Conservation (phyloP, 179 eudicot genomes). For the Silene noctiflora region DNA sequence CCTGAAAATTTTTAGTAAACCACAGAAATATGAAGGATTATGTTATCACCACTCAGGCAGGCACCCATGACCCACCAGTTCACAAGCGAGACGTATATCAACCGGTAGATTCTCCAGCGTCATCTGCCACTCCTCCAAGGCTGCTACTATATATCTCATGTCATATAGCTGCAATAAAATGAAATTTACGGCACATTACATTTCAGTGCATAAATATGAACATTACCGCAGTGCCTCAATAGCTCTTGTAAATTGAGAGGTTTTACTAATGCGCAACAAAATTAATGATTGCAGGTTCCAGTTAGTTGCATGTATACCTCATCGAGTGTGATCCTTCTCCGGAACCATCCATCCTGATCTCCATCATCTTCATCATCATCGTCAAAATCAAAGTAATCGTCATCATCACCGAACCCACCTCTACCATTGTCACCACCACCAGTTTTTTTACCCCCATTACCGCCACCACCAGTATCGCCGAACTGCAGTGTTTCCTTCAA, state of each 20-base stretch:
- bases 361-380: constrained; percentile 83
- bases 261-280: no score
- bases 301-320: no score
- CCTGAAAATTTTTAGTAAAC: background rate
- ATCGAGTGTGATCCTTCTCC: constrained; percentile 48
- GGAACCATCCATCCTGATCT: constrained; percentile 75
- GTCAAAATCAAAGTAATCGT: constrained; percentile 73
- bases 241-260: no score
- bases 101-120: constrained; percentile 83
- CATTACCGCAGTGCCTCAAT: no score
- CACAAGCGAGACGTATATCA: constrained; percentile 79
- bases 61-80: constrained; percentile 42
- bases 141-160: constrained; percentile 68
- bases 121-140: constrained; percentile 82
- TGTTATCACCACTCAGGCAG: background rate
- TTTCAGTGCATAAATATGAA: no score
- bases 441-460: background rate
- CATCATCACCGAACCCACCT: constrained; percentile 54
- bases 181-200: constrained; percentile 7
- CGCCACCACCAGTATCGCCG: background rate
- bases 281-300: background rate
- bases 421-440: constrained; percentile 12
- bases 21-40: background rate
- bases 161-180: constrained; percentile 59
- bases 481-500: background rate